phyloP scores from a whole-genome alignment of 2,329 filamentous ascomycete species.

The Colletotrichum chrysophilum region DNA sequence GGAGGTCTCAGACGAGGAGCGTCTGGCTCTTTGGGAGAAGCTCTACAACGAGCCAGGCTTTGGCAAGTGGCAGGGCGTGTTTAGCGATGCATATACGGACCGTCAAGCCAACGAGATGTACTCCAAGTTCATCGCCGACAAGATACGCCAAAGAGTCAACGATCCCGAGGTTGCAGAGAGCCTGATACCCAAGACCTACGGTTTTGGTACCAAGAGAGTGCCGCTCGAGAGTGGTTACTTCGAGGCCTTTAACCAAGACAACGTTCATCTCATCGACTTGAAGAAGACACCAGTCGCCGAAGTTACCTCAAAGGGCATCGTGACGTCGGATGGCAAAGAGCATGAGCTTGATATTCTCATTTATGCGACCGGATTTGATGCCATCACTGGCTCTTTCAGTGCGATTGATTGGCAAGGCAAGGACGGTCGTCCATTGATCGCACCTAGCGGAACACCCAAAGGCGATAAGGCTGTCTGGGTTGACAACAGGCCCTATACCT shows the following conservation, averaged over 20 bases:
- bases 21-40: slow-evolving; percentile 42
- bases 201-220: slow-evolving; percentile 43
- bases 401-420: slow-evolving; percentile 37
- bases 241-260: slow-evolving; percentile 58
- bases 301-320: slow-evolving; percentile 46
- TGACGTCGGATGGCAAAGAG: slow-evolving; percentile 52
- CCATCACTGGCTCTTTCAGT: slow-evolving; percentile 30
- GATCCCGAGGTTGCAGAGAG: slow-evolving; percentile 54
- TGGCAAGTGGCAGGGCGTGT: slow-evolving; percentile 34
- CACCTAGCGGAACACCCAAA: not conserved
- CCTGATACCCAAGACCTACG: slow-evolving; percentile 56
- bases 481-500: slow-evolving; percentile 38
- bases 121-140: slow-evolving; percentile 40
- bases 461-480: slow-evolving; percentile 37
- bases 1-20: slow-evolving; percentile 31
- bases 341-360: slow-evolving; percentile 45
- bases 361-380: slow-evolving; percentile 23
- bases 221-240: slow-evolving; percentile 66
- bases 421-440: slow-evolving; percentile 18
- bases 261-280: slow-evolving; percentile 66
- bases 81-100: slow-evolving; percentile 39
- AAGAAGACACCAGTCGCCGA: slow-evolving; percentile 53
- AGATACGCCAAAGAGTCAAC: slow-evolving; percentile 51
- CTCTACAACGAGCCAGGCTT: slow-evolving; percentile 43
- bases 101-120: slow-evolving; percentile 31